These are phyloP conservation scores for Aspergillus costaricaensis DNA, from an alignment of 2,329 filamentous ascomycete genomes.

Conservation along the genomic window DNA sequence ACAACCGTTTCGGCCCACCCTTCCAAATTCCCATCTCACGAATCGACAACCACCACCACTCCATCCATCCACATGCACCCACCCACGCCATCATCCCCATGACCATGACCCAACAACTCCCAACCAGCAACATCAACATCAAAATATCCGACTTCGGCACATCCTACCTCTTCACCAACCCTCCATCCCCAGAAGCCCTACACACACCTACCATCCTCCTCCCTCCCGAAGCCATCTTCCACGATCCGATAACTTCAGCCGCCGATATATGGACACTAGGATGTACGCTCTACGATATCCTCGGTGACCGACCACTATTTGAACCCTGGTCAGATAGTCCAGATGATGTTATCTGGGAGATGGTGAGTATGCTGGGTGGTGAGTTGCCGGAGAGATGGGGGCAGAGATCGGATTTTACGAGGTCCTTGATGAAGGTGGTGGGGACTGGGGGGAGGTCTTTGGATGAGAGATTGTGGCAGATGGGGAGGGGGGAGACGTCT, in stretches of 20 bases:
- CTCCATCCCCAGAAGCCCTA: too few relatives aligned
- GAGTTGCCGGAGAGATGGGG: too few relatives aligned
- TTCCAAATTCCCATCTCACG: not conserved
- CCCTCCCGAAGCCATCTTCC: not conserved
- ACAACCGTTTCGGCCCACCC: not conserved
- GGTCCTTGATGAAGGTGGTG: too few relatives aligned
- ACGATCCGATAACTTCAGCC: not conserved
- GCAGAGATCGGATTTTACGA: too few relatives aligned
- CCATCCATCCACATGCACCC: not conserved
- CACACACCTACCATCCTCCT: not conserved
- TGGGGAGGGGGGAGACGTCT: too few relatives aligned
- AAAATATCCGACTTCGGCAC: slow-evolving; percentile 1
- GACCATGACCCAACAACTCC: not conserved
- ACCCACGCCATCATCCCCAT: slow-evolving; percentile 3
- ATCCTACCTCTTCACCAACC: not conserved
- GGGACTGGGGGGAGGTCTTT: too few relatives aligned
- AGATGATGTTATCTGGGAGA: not conserved
- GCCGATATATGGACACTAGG: not conserved
- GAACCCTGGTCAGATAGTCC: not conserved
- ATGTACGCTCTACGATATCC: not conserved
- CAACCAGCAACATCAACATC: too few relatives aligned
- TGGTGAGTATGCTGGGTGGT: not conserved
- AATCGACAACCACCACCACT: not conserved
- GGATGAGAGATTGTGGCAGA: too few relatives aligned
- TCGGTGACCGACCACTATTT: not conserved